A percentile compares a stretch with the other conserved stretches of the same genome.
These are phyloP conservation scores for Eucalyptus erythrocorys DNA, from an alignment of 345 rosid genomes.

Conservation along the genomic window DNA sequence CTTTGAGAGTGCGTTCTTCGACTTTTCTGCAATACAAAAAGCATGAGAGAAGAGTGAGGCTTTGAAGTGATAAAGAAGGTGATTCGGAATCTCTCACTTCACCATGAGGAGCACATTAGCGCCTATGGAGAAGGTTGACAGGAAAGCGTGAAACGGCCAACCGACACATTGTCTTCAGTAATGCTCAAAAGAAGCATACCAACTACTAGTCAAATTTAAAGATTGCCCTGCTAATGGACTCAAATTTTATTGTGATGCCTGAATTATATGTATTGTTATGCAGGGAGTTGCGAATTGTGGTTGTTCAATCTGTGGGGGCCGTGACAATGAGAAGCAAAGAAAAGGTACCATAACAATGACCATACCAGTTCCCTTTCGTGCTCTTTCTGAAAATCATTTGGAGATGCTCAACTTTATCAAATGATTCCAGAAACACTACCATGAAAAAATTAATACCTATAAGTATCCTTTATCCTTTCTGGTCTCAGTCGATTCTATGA, in stretches of 20 bases:
- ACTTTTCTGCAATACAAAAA: conserved; percentile 50
- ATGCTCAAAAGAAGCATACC: not conserved
- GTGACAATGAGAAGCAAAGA: too few relatives aligned
- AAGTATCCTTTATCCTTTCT: too few relatives aligned
- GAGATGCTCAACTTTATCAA: too few relatives aligned
- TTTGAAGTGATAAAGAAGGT: conserved; percentile 81
- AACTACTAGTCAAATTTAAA: not conserved
- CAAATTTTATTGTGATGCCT: not conserved
- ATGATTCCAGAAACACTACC: too few relatives aligned
- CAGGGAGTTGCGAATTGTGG: too few relatives aligned
- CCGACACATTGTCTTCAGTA: conserved; percentile 85
- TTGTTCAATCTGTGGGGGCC: too few relatives aligned
- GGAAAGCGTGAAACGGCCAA: conserved; percentile 94
- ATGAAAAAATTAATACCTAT: too few relatives aligned
- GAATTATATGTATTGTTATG: not conserved
- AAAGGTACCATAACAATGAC: too few relatives aligned
- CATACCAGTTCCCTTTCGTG: too few relatives aligned
- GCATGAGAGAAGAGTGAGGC: conserved; percentile 86
- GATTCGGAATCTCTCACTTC: conserved; percentile 71
- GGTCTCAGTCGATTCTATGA: not conserved
- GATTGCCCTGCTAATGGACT: not conserved
- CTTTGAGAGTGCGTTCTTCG: not conserved
- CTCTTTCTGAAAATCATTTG: too few relatives aligned
- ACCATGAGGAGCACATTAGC: conserved; percentile 69
- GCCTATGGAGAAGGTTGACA: conserved; percentile 77